phyloP scores from a whole-genome alignment of 2,329 filamentous ascomycete species.

The Penicillium sp. region DNA sequence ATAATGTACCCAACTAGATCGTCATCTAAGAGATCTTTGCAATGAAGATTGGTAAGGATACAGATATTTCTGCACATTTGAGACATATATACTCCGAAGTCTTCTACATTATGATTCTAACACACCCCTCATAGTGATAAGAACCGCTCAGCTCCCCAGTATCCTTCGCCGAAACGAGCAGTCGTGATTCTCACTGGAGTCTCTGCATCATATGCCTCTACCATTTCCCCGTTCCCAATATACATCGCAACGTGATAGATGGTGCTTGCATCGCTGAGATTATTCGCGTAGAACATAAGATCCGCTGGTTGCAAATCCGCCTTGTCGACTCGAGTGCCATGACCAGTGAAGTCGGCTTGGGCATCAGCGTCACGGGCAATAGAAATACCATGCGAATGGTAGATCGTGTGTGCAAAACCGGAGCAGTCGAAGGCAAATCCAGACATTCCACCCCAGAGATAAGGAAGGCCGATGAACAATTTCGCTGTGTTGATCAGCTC shows the following conservation, averaged over 20 bases:
- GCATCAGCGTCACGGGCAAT: neutral
- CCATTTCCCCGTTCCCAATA: neutral
- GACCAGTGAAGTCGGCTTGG: neutral
- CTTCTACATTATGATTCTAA: neutral
- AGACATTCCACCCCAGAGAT: neutral
- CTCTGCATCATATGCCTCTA: neutral
- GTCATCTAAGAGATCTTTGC: too few species aligned
- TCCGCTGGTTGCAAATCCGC: neutral
- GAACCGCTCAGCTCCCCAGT: neutral
- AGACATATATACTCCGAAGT: too few species aligned
- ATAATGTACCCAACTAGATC: too few species aligned
- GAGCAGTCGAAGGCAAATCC: neutral
- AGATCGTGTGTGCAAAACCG: neutral
- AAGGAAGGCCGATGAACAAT: neutral
- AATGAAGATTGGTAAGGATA: too few species aligned
- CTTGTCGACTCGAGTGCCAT: neutral
- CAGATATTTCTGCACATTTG: too few species aligned
- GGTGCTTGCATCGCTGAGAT: neutral
- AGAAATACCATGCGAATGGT: neutral
- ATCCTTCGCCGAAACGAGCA: neutral
- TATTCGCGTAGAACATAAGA: neutral
- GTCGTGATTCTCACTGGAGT: neutral
- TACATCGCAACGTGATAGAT: neutral
- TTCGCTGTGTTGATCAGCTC: neutral
- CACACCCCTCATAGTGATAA: neutral